Base-by-base conservation (phyloP, 1,284 basidiomycete genomes). In the Hemileia vastatrix region DNA sequence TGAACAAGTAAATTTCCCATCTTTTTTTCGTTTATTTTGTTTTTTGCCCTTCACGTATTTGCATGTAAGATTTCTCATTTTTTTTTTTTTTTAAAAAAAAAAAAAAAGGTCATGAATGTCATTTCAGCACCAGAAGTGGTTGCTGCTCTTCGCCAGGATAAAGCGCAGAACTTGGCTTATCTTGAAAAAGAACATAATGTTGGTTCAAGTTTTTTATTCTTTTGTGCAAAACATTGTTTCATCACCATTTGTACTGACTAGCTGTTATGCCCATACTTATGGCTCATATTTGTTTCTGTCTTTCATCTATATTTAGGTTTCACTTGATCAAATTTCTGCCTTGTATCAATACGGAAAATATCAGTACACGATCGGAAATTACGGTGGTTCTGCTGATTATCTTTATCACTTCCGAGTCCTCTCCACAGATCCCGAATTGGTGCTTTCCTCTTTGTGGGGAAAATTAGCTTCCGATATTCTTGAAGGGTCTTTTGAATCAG, bases 331-430 rank as follows among this genome's bases (percentile, higher is more conserved):
- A 83, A 95, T 98, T 77, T 89, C 87, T 55, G 89, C 90, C 1
- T 82, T 98, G 6, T 98, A 98, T 81, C 91, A 91, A 78, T 97
- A 94, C 77, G 95, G 94, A 62, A 87, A 97, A 76, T 97, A 93
- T 81, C 92, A 95, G 78, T 98, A 91, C 80, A 90, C 92, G 36
- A 90, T 90, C 75, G 94, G 95, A 61, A 90, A 92, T 77, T 98
- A 98, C 81, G 87, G 84, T 68, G 89, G 89, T 65, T 92, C 95
- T 19, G 91, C 92, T 57, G 92, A 96, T 77, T 97, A 95, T 79
- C 84, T 98, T 65, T 93, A 98, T 82, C 94, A 98, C 77, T 98
- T 96, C 83, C 89, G 93, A 66, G 87, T 97, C 52, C 86, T 98
- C 66, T 95, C 93, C 52, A 93, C 92, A 65, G 90, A 95, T 76